A percentile compares a stretch with the other conserved stretches of the same genome.
Evolutionary conservation across 768 basidiomycete genomes (phyloP).

Genomic region (Lactarius trivialis): DNA sequence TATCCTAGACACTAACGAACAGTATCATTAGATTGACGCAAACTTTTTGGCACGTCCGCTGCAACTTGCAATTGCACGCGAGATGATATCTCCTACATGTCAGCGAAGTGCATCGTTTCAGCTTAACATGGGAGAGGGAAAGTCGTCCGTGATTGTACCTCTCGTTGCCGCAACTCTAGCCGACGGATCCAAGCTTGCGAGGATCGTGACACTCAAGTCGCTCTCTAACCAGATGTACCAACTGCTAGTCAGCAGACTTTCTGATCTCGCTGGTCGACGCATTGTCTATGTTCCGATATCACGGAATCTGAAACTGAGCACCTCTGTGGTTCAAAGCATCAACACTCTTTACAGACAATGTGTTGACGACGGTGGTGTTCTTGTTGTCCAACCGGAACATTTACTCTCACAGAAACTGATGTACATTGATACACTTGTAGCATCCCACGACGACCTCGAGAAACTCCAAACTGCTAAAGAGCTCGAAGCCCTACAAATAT

Average conservation of each 20-base stretch:
- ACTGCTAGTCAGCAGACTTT: constrained; percentile 37
- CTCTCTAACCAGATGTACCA: constrained; percentile 43
- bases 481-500: neutral
- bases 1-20: neutral
- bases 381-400: constrained; percentile 49
- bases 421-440: constrained; percentile 33
- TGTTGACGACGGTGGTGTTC: constrained; percentile 33
- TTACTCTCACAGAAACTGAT: constrained; percentile 45
- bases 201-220: constrained; percentile 44
- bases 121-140: constrained; percentile 56
- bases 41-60: constrained; percentile 39
- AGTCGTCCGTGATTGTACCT: constrained; percentile 48
- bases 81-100: constrained; percentile 41
- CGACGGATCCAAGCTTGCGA: constrained; percentile 37
- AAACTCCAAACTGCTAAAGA: constrained; percentile 43
- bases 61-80: constrained; percentile 36
- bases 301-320: constrained; percentile 29
- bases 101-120: constrained; percentile 37
- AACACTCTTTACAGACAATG: constrained; percentile 35
- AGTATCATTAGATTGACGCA: constrained; percentile 35
- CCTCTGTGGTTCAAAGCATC: constrained; percentile 26
- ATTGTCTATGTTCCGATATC: constrained; percentile 47
- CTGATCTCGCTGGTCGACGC: constrained; percentile 37
- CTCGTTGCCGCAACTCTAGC: constrained; percentile 36
- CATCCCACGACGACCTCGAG: constrained; percentile 16